Evolutionary conservation across 768 basidiomycete genomes (phyloP), one percentile per base, ranked within the genome.

Genomic region (Gymnopilus junonius): DNA sequence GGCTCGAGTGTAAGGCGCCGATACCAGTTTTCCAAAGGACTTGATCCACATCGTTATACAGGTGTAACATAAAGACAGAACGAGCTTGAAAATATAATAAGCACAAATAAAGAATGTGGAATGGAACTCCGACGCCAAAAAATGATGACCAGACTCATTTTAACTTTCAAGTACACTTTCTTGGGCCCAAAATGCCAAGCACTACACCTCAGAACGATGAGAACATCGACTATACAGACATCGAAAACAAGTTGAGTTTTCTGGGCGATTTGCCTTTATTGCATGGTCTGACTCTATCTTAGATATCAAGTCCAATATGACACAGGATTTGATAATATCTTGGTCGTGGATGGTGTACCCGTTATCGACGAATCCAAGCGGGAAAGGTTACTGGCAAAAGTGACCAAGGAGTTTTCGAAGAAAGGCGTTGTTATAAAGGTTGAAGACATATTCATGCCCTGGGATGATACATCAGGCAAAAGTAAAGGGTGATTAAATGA

Each of bases 341-440:
- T 99, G 57, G 91, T 99, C 56, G 88, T 99, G 62, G 97, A 99
- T 75, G 94, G 95, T 54, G 84, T 96, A 21, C 97, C 96, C 10
- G 75, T 94, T 63, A 93, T 98, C 74, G 95, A 97, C 73, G 88
- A 87, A 69, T 85, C 87, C 56, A 95, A 95, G 77, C 83, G 89
- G 37, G 92, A 94, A 51, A 92, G 85, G 76, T 85, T 99, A 17
- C 71, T 97, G 20, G 77, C 88, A 35, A 93, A 92, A 74, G 83
- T 99, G 32, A 79, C 87, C 59, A 95, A 95, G 74, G 89, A 93
- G 67, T 97, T 98, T 73, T 82, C 83, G 12, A 88, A 87, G 70
- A 93, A 91, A 73, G 95, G 95, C 29, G 84, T 88, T 8, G 76
- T 88, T 34, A 83, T 97, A 59, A 90, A 89, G 69, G 77, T 87